phyloP scores from a whole-genome alignment of 306 rosid species.

The Cucumis hystrix region DNA sequence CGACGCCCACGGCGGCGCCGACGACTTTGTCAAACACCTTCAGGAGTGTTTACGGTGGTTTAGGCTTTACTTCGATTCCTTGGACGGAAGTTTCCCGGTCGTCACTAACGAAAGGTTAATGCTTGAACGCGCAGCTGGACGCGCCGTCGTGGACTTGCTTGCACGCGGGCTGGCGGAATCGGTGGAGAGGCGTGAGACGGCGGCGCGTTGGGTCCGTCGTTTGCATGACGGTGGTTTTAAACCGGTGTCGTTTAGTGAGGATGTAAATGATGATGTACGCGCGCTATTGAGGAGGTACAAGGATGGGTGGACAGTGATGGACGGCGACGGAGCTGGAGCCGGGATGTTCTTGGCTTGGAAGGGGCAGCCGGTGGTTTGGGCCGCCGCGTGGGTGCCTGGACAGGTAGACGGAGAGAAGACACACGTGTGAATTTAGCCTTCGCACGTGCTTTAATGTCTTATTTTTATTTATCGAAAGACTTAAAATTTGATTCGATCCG shows the following conservation, averaged over 20 bases:
- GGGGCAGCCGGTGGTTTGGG: slow-evolving; percentile 91
- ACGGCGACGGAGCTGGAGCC: slow-evolving; percentile 15
- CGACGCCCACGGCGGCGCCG: slow-evolving; percentile 60
- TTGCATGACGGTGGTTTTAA: slow-evolving; percentile 51
- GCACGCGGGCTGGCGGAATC: slow-evolving; percentile 45
- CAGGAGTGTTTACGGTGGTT: slow-evolving; percentile 85
- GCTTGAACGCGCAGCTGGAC: slow-evolving; percentile 69
- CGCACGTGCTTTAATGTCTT: not conserved
- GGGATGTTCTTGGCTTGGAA: slow-evolving; percentile 89
- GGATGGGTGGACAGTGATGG: slow-evolving; percentile 86
- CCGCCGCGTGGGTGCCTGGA: slow-evolving; percentile 87
- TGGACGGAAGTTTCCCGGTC: slow-evolving; percentile 63
- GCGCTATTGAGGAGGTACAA: slow-evolving; percentile 76
- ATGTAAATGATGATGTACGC: slow-evolving; percentile 74
- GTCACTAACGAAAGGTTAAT: slow-evolving; percentile 65
- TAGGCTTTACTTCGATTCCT: slow-evolving; percentile 81
- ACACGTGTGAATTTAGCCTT: slow-evolving; percentile 28
- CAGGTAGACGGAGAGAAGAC: not conserved
- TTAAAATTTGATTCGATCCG: not conserved
- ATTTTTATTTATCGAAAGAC: not conserved
- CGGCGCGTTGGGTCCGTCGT: slow-evolving; percentile 56
- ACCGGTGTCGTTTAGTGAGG: slow-evolving; percentile 61
- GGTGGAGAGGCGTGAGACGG: slow-evolving; percentile 58
- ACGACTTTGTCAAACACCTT: slow-evolving; percentile 64
- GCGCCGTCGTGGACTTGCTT: slow-evolving; percentile 69